Evolutionary conservation across 2,329 filamentous ascomycete species (phyloP).

Genomic region (Alternaria viburni): DNA sequence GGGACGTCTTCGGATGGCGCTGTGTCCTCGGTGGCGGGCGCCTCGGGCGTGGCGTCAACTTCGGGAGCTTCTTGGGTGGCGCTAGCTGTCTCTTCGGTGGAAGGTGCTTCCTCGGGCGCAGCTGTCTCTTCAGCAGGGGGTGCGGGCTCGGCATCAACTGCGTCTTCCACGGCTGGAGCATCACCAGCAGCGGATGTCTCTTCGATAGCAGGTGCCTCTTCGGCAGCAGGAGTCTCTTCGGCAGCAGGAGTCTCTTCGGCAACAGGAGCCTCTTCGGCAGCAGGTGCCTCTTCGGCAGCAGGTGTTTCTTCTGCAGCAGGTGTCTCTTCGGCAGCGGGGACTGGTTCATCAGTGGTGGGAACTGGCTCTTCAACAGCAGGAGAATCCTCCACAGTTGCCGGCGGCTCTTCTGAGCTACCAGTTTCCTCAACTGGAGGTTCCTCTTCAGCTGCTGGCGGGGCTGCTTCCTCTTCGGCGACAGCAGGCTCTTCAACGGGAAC

Average conservation of each 20-base stretch:
- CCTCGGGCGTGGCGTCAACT: background rate
- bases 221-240: background rate
- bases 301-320: background rate
- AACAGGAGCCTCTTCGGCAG: background rate
- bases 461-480: background rate
- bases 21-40: constrained; percentile 1
- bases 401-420: background rate
- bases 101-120: background rate
- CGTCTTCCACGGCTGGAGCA: background rate
- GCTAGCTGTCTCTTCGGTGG: background rate
- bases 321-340: background rate
- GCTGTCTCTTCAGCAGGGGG: background rate
- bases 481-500: background rate
- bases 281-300: background rate
- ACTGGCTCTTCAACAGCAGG: background rate
- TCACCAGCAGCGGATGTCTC: background rate
- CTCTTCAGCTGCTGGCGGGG: background rate
- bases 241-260: background rate
- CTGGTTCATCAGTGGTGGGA: background rate
- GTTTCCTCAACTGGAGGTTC: background rate
- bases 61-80: background rate
- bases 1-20: background rate
- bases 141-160: background rate
- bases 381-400: background rate
- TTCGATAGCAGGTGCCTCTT: background rate